These are phyloP conservation scores for Triangularia setosa DNA, from an alignment of 2,329 filamentous ascomycete genomes.

Conservation along the genomic window DNA sequence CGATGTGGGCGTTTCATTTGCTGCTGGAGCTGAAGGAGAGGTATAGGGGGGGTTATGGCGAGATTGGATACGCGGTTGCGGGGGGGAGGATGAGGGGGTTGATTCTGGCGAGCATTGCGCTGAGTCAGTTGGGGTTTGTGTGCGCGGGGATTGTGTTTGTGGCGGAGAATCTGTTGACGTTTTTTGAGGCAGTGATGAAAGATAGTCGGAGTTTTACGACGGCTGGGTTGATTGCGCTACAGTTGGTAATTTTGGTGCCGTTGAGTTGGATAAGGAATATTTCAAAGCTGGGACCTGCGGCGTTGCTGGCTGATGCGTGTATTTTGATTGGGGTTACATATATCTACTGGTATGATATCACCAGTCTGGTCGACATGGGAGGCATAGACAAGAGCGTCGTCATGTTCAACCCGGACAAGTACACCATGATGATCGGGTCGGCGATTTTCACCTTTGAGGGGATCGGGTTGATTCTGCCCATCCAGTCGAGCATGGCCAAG, in stretches of 20 bases:
- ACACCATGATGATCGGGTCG: constrained; percentile 67
- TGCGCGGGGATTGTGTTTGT: constrained; percentile 75
- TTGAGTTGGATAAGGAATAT: constrained; percentile 70
- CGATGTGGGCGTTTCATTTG: constrained; percentile 68
- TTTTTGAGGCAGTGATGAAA: constrained; percentile 58
- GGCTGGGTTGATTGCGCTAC: constrained; percentile 59
- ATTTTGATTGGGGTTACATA: constrained; percentile 68
- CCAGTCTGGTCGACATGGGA: constrained; percentile 44
- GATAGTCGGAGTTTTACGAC: constrained; percentile 48
- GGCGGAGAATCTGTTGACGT: constrained; percentile 67
- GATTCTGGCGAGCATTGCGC: constrained; percentile 65
- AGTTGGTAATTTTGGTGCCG: constrained; percentile 62
- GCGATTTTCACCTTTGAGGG: constrained; percentile 78
- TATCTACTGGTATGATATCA: constrained; percentile 69
- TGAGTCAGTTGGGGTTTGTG: constrained; percentile 75
- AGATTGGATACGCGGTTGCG: constrained; percentile 63
- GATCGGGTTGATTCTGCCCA: constrained; percentile 71
- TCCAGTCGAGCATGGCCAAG: constrained; percentile 70
- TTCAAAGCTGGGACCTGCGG: constrained; percentile 65
- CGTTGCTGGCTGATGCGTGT: constrained; percentile 66
- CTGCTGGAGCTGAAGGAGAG: constrained; percentile 62
- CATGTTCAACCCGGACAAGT: constrained; percentile 65
- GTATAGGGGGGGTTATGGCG: constrained; percentile 69
- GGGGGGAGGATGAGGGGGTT: constrained; percentile 60
- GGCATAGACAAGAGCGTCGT: constrained; percentile 60